Evolutionary conservation across 306 rosid genomes (phyloP).

Genomic region (Luffa aegyptiaca): DNA sequence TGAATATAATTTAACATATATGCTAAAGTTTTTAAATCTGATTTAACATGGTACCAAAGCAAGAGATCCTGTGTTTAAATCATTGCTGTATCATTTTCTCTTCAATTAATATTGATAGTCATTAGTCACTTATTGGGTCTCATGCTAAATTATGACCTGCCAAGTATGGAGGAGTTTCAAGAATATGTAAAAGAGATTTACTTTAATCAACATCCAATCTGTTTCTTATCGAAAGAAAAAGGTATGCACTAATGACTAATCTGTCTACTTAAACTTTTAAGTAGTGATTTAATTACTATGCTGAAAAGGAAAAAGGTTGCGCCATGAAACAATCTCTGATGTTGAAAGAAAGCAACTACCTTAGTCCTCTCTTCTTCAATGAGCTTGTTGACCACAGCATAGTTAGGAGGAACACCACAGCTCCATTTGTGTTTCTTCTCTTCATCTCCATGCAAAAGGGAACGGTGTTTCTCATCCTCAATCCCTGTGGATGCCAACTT

Average conservation of each 20-base stretch:
- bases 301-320: background rate
- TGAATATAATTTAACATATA: too few relatives aligned
- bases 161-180: background rate
- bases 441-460: conserved; percentile 26
- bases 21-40: too few relatives aligned
- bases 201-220: background rate
- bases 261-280: background rate
- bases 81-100: background rate
- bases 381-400: conserved; percentile 37
- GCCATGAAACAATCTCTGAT: background rate
- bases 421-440: conserved; percentile 44
- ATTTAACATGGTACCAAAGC: too few relatives aligned
- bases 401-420: conserved; percentile 40
- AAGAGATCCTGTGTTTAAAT: too few relatives aligned
- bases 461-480: conserved; percentile 30
- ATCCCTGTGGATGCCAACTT: background rate
- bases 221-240: background rate
- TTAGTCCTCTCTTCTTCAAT: conserved; percentile 54
- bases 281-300: background rate
- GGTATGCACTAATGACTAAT: background rate
- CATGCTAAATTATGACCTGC: background rate
- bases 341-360: conserved; percentile 5
- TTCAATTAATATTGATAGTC: background rate
- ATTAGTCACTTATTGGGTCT: background rate
- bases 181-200: background rate